These are phyloP conservation scores for Ustulina deusta DNA, from an alignment of 2,329 filamentous ascomycete genomes.

Conservation along the genomic window DNA sequence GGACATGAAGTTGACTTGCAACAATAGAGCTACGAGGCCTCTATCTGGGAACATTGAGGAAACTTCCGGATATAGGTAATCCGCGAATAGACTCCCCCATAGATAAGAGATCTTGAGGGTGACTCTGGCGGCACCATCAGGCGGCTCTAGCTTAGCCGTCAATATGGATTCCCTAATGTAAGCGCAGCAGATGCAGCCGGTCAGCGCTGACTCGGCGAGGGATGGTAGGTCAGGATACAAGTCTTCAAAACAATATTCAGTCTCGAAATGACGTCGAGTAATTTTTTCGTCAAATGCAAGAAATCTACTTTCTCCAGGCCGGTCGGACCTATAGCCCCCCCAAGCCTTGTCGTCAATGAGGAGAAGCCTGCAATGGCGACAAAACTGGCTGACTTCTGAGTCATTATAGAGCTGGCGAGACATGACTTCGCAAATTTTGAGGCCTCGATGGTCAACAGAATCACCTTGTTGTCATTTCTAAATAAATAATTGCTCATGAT, in stretches of 20 bases:
- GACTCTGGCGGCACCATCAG: not conserved
- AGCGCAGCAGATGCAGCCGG: conserved; percentile 9
- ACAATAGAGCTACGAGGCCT: not conserved
- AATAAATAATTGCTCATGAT: too few relatives aligned
- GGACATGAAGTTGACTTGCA: conserved; percentile 2
- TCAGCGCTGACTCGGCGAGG: not conserved
- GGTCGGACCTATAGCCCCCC: not conserved
- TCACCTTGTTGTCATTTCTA: too few relatives aligned
- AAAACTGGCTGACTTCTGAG: not conserved
- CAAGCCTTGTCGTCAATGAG: conserved; percentile 4
- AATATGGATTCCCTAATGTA: not conserved
- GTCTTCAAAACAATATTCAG: not conserved
- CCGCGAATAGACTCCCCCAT: too few relatives aligned
- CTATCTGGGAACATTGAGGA: not conserved
- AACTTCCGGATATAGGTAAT: too few relatives aligned
- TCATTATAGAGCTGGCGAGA: not conserved
- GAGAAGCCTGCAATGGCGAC: not conserved
- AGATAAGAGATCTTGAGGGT: conserved; percentile 2
- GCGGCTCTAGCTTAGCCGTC: not conserved
- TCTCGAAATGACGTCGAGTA: not conserved
- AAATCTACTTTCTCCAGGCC: not conserved
- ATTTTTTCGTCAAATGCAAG: not conserved
- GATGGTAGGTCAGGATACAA: not conserved
- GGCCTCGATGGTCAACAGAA: too few relatives aligned
- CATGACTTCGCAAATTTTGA: too few relatives aligned